Evolutionary conservation across 805 yeast genomes (phyloP).

Genomic region (Saccharomycopsis microspora): DNA sequence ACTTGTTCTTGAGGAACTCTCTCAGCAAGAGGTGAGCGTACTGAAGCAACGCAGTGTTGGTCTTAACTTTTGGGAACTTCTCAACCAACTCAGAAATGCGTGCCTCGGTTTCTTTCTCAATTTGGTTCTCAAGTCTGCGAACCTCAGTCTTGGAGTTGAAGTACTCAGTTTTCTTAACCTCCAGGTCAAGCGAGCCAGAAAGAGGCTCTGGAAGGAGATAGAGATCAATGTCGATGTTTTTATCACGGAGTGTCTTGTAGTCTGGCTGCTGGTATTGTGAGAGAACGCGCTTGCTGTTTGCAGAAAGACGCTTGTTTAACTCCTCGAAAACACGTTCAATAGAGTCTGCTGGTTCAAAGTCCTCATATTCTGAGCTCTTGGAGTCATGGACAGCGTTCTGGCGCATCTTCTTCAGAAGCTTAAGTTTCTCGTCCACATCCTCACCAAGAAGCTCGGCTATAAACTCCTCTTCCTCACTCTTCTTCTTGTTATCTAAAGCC

Average conservation of each 20-base stretch:
- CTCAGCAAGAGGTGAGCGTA: conserved; percentile 13
- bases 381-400: not conserved
- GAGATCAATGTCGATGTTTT: conserved; percentile 7
- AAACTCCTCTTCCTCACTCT: conserved; percentile 8
- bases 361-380: conserved; percentile 1
- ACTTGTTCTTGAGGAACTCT: conserved; percentile 12
- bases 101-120: conserved; percentile 8
- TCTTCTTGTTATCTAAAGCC: not conserved
- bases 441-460: conserved; percentile 15
- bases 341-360: not conserved
- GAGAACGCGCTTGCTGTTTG: conserved; percentile 6
- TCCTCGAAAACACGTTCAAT: conserved; percentile 12
- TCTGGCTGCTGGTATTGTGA: conserved; percentile 11
- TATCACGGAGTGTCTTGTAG: conserved; percentile 3
- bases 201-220: conserved; percentile 8
- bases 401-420: conserved; percentile 10
- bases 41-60: conserved; percentile 15
- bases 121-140: conserved; percentile 2
- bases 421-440: conserved; percentile 11
- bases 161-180: conserved; percentile 13
- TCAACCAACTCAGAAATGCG: conserved; percentile 10
- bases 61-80: conserved; percentile 14
- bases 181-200: conserved; percentile 1
- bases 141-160: conserved; percentile 6
- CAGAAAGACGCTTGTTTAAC: conserved; percentile 12